These are phyloP conservation scores for Melocanna baccifera DNA, from an alignment of 176 grass and related monocot species.

Conservation along the genomic window DNA sequence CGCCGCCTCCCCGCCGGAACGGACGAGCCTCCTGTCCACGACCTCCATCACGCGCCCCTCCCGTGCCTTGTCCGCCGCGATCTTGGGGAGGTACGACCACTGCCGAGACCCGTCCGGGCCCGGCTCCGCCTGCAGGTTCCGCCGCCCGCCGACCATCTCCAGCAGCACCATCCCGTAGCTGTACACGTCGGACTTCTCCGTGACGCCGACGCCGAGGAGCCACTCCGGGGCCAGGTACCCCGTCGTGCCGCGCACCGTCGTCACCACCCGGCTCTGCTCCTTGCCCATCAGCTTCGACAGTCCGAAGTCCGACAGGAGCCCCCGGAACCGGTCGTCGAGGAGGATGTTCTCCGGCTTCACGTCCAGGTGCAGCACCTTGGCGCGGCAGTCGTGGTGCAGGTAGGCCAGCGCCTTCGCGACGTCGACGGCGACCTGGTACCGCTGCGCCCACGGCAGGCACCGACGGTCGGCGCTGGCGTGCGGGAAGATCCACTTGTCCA, in stretches of 20 bases:
- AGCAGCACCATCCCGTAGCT: slow-evolving; percentile 79
- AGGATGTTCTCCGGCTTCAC: slow-evolving; percentile 91
- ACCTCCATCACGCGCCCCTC: slow-evolving; percentile 46
- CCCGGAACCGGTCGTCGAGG: slow-evolving; percentile 52
- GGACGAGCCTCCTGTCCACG: slow-evolving; percentile 39
- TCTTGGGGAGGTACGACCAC: slow-evolving; percentile 67
- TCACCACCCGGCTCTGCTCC: slow-evolving; percentile 66
- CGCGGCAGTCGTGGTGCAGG: slow-evolving; percentile 61
- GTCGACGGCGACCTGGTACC: slow-evolving; percentile 56
- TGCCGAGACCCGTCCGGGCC: neutral
- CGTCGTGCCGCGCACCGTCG: slow-evolving; percentile 55
- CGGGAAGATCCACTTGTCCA: slow-evolving; percentile 57
- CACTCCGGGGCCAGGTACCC: slow-evolving; percentile 78
- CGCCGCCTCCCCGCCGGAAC: neutral
- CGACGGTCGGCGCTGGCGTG: neutral
- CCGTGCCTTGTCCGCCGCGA: slow-evolving; percentile 37
- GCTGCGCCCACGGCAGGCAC: slow-evolving; percentile 37
- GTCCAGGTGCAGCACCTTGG: slow-evolving; percentile 72
- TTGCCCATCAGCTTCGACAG: slow-evolving; percentile 54
- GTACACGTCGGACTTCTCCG: slow-evolving; percentile 71
- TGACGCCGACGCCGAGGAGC: slow-evolving; percentile 51
- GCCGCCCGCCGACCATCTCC: slow-evolving; percentile 59
- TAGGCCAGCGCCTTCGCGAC: slow-evolving; percentile 59
- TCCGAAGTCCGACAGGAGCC: slow-evolving; percentile 53
- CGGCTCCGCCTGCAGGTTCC: slow-evolving; percentile 29